Conservation (phyloP, 2,329 filamentous ascomycete genomes). For the Sclerotinia glacialis region DNA sequence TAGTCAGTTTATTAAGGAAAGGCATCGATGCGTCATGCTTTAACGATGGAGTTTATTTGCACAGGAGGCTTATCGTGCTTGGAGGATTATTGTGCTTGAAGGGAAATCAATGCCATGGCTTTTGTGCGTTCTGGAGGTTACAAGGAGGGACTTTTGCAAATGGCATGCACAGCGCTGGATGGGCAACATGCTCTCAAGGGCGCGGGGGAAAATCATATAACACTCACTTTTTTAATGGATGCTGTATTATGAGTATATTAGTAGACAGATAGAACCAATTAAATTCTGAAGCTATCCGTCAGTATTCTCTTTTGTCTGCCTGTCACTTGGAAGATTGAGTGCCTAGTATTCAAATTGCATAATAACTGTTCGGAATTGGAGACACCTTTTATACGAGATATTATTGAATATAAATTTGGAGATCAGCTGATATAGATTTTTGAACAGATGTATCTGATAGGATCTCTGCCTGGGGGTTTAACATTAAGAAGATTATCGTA, state of each 20-base stretch:
- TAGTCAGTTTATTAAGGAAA: neutral
- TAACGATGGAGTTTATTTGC: slow-evolving; percentile 16
- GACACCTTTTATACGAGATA: neutral
- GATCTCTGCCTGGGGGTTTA: neutral
- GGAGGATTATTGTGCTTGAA: neutral
- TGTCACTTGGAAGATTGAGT: neutral
- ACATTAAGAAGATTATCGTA: neutral
- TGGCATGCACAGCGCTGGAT: neutral
- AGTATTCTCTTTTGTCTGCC: neutral
- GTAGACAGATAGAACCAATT: slow-evolving; percentile 16
- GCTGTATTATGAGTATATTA: slow-evolving; percentile 21
- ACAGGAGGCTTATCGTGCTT: neutral
- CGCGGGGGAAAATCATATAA: neutral
- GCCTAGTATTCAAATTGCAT: too few species aligned
- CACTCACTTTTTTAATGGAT: neutral
- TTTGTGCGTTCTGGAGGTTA: slow-evolving; percentile 10
- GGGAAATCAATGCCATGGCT: neutral
- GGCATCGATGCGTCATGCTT: neutral
- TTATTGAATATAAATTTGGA: neutral
- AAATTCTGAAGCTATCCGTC: neutral
- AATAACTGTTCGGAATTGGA: neutral
- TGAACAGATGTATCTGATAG: neutral
- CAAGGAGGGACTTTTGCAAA: neutral
- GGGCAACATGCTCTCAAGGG: slow-evolving; percentile 1
- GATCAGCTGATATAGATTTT: neutral